Evolutionary conservation across 257 asterid genomes (phyloP).

Genomic region (Plectranthus barbatus): DNA sequence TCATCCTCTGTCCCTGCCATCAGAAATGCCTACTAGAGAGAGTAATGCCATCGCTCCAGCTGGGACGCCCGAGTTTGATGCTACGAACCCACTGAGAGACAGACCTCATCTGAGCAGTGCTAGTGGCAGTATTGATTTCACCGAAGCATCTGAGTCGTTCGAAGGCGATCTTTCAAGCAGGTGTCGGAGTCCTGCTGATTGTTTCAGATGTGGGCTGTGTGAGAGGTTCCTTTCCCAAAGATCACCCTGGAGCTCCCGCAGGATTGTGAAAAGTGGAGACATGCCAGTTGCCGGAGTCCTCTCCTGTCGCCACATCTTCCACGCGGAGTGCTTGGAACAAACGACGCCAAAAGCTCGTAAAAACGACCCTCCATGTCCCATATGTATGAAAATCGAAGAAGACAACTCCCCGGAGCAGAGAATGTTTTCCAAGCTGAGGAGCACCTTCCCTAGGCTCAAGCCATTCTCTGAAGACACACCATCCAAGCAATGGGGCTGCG

Average conservation of each 20-base stretch:
- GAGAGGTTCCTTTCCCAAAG: slow-evolving; percentile 85
- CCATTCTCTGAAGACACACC: slow-evolving; percentile 65
- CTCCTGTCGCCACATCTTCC: slow-evolving; percentile 85
- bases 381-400: slow-evolving; percentile 57
- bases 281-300: slow-evolving; percentile 95
- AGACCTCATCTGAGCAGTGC: slow-evolving; percentile 56
- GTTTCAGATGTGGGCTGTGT: slow-evolving; percentile 70
- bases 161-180: slow-evolving; percentile 36
- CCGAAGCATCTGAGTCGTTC: slow-evolving; percentile 47
- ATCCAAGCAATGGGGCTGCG: slow-evolving; percentile 74
- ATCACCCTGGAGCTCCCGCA: slow-evolving; percentile 88
- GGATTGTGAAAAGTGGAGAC: slow-evolving; percentile 76
- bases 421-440: slow-evolving; percentile 45
- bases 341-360: slow-evolving; percentile 73
- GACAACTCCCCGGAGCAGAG: slow-evolving; percentile 55
- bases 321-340: slow-evolving; percentile 92
- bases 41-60: slow-evolving; percentile 13
- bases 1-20: slow-evolving; percentile 72
- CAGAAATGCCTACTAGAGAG: slow-evolving; percentile 40
- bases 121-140: slow-evolving; percentile 66
- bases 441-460: slow-evolving; percentile 50
- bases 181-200: slow-evolving; percentile 38
- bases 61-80: slow-evolving; percentile 33
- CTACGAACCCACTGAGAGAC: slow-evolving; percentile 47
- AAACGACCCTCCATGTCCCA: slow-evolving; percentile 89